These are phyloP conservation scores for Aureobasidium sp. DNA, from an alignment of 2,329 filamentous ascomycete genomes.

Conservation along the genomic window DNA sequence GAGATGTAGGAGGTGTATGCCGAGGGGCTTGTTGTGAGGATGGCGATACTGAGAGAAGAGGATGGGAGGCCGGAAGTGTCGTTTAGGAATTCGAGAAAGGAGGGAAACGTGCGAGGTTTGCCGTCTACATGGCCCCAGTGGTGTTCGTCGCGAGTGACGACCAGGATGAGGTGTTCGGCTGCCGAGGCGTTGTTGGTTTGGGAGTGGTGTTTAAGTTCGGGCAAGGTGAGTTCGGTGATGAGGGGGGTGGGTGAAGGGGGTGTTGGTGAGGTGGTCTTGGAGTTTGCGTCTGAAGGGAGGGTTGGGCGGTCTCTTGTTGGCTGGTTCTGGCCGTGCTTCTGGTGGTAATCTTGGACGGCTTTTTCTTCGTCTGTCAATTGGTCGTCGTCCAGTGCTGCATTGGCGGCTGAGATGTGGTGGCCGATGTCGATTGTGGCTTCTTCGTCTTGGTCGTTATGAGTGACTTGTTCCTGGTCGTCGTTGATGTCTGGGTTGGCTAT, in stretches of 20 bases:
- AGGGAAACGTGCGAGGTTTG: neutral
- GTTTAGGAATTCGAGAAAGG: neutral
- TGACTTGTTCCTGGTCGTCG: neutral
- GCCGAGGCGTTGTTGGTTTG: neutral
- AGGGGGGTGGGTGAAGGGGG: neutral
- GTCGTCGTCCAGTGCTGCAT: neutral
- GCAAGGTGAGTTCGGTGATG: neutral
- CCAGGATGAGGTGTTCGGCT: slow-evolving; percentile 5
- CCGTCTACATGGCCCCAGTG: slow-evolving; percentile 1
- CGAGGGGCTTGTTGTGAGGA: neutral
- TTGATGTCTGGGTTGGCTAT: neutral
- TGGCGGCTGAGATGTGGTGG: neutral
- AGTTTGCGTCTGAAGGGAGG: neutral
- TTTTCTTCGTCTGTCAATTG: slow-evolving; percentile 5
- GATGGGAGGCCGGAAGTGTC: neutral
- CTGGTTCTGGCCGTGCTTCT: slow-evolving; percentile 1
- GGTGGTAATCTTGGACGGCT: slow-evolving; percentile 6
- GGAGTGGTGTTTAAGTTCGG: neutral
- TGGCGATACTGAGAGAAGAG: neutral
- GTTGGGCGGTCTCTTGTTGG: neutral
- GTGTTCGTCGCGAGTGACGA: neutral
- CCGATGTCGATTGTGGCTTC: neutral
- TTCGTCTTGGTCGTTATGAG: neutral
- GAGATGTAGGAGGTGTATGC: neutral
- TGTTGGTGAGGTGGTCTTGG: neutral